Evolutionary conservation across 176 grass and related monocot genomes (phyloP), one percentile per base, ranked within the genome.

Genomic region (Avena insularis): DNA sequence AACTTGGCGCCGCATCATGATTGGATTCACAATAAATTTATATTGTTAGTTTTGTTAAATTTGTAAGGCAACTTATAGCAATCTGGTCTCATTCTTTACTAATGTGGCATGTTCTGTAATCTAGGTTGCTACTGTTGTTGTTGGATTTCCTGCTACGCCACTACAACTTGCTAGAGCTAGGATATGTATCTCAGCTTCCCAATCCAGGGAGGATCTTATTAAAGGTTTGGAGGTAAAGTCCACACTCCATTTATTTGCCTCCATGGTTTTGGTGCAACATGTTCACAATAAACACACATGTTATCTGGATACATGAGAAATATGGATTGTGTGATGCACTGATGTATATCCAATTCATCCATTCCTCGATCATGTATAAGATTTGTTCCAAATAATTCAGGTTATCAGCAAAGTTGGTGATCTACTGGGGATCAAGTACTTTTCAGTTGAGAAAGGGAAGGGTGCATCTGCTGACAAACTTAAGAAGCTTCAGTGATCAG

Each of bases 381-480:
- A 87, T 75, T 51, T 23, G 4, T 69, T 68, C 13, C 51, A 23
- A 66, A 75, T 31, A 76, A 62, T 88, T 60, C 81, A 98, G 95
- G 95, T 98, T 71, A 93, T 97, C 75, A 97, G 93, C 87, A 92
- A 97, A 92, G 89, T 97, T 85, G 95, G 95, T 82, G 91, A 97
- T 81, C 95, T 95, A 20, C 77, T 97, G 23, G 95, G 91, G 81
- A 95, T 97, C 91, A 97, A 97, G 71, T 95, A 97, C 77, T 93
- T 95, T 60, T 87, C 95, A 4, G 87, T 90, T 48, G 93, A 95
- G 75, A 91, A 92, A 86, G 82, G 88, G 13, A 95, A 95, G 82
- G 21, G 57, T 11, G n/a, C 79, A 21, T 77, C 79, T 60, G 21
- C 68, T 53, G 53, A 90, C 33, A 81, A 88, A 74, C 80, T 86